A percentile compares a stretch with the other conserved stretches of the same genome.
Evolutionary conservation across 2,329 filamentous ascomycete species (phyloP).

Genomic region (Botryotinia globosa): DNA sequence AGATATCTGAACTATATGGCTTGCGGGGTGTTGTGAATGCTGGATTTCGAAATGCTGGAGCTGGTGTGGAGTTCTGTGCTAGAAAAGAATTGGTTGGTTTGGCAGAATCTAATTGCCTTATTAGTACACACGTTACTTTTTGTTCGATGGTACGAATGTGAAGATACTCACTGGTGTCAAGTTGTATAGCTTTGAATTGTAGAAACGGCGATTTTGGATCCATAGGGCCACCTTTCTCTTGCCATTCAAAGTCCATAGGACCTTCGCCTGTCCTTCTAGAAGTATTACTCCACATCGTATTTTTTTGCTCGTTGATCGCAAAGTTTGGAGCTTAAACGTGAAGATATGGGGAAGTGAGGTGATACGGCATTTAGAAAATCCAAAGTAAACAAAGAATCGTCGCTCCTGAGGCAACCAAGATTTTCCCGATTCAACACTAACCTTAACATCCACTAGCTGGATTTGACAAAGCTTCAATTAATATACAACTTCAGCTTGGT

Average conservation of each 20-base stretch:
- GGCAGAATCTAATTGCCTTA: conserved; percentile 37
- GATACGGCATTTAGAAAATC: not conserved
- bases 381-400: conserved; percentile 21
- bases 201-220: conserved; percentile 62
- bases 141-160: not conserved
- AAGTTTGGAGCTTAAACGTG: conserved; percentile 6
- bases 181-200: conserved; percentile 44
- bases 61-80: conserved; percentile 47
- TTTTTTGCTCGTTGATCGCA: not conserved
- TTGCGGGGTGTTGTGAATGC: conserved; percentile 63
- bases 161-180: conserved; percentile 32
- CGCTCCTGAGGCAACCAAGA: conserved; percentile 22
- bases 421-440: conserved; percentile 23
- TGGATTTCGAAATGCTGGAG: conserved; percentile 58
- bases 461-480: conserved; percentile 11
- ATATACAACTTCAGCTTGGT: conserved; percentile 4
- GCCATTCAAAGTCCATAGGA: conserved; percentile 67
- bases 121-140: not conserved
- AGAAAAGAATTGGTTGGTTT: conserved; percentile 44
- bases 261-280: conserved; percentile 57
- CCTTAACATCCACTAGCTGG: not conserved
- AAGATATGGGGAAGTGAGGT: not conserved
- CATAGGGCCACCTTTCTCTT: conserved; percentile 51
- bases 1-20: conserved; percentile 50
- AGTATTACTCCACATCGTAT: conserved; percentile 42